Evolutionary conservation across 257 asterid genomes (phyloP), one percentile per base, ranked within the genome.

Genomic region (Ocimum tenuiflorum): DNA sequence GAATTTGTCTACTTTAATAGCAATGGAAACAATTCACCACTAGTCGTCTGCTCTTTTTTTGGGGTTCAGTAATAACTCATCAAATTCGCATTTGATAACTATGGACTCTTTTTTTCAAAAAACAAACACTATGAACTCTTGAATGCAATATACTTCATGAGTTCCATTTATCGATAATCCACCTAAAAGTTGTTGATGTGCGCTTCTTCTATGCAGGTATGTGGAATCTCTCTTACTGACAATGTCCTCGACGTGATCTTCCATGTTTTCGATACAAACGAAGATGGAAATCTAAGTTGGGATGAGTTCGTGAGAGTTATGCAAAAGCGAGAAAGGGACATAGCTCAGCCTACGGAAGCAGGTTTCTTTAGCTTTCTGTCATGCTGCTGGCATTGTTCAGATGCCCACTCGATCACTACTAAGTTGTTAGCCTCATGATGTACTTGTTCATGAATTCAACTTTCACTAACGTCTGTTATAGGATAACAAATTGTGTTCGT

Each of bases 251-350:
- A 85, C 11, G 63, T 91, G 2, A 76, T 88, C 63, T 91, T 88
- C 83, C 90, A 88, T 54, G 81, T 91, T 1, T 91, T 91, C 29
- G 95, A 91, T 41, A 68, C 84, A 56, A 88, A 91, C 51, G 46
- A 67, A 20, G 95, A 88, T 72, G 97, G 89, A 67, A 85, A 66
- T 69, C 80, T 91, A 75, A 85, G 94, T 66, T 67, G 78, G 4
- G 78, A 75, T 2, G 97, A 91, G 83, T 88, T 91, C 39, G 74
- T 91, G 12, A 78, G 97, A 67, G 96, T 88, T 55, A 60, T 88
- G 60, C 77, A 81, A 68, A 86, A 88, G 77, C 80, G 97, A 56
- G 91, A 81, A 69, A 82, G 70, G 39, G 97, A 91, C 56, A 79
- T 86, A 39, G 91, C 86, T 45, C 83, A 69, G 19, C 98, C 98